Evolutionary conservation across 345 rosid species (phyloP).

Genomic region (Brassica rapa): DNA sequence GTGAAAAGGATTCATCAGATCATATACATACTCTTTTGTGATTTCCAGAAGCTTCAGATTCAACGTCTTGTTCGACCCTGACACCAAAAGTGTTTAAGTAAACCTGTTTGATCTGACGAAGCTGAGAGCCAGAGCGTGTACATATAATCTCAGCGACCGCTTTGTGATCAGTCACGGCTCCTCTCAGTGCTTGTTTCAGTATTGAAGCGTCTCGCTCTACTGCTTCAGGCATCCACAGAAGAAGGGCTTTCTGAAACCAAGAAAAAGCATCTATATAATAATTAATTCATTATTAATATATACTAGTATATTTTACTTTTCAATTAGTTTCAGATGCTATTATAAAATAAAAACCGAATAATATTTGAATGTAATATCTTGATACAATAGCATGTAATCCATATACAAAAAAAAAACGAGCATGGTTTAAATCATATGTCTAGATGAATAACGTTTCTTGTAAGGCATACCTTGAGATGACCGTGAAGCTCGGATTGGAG

Average conservation of each 20-base stretch:
- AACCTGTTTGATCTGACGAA: constrained; percentile 58
- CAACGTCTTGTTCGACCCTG: constrained; percentile 51
- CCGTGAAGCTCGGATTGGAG: constrained; percentile 63
- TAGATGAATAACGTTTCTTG: background rate
- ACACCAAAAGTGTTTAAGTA: constrained; percentile 42
- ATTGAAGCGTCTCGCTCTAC: constrained; percentile 48
- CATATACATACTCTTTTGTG: constrained; percentile 48
- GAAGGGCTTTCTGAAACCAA: constrained; percentile 51
- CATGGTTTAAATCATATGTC: background rate
- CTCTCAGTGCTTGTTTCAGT: constrained; percentile 49
- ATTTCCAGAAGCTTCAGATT: constrained; percentile 50
- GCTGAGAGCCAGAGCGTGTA: constrained; percentile 51
- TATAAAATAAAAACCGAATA: too few species aligned
- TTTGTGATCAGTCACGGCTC: constrained; percentile 51
- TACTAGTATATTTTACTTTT: too few species aligned
- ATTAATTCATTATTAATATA: background rate
- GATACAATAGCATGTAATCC: background rate
- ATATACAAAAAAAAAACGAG: background rate
- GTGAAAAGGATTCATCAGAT: background rate
- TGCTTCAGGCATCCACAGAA: constrained; percentile 63
- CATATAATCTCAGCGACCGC: constrained; percentile 58
- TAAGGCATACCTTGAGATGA: constrained; percentile 51
- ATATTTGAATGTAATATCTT: background rate
- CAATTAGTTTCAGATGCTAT: too few species aligned
- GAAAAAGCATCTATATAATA: background rate